These are phyloP conservation scores for Dittrichia graveolens DNA, from an alignment of 129 eudicot species.

Conservation along the genomic window DNA sequence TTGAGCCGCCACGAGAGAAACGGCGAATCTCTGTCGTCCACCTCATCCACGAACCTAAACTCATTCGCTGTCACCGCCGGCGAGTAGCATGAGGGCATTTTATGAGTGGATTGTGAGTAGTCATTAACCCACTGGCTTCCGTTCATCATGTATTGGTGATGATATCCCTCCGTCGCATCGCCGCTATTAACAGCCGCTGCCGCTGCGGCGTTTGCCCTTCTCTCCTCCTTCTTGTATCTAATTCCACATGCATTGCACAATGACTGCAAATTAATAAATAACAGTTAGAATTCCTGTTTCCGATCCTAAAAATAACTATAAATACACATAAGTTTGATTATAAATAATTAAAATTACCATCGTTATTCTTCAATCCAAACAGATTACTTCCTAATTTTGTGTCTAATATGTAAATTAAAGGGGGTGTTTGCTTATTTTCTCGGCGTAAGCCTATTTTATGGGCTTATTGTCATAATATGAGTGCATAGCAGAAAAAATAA, in stretches of 20 bases:
- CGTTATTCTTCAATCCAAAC: too few relatives aligned
- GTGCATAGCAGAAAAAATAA: too few relatives aligned
- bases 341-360: too few relatives aligned
- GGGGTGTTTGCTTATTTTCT: too few relatives aligned
- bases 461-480: too few relatives aligned
- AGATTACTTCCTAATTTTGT: too few relatives aligned
- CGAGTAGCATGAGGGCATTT: slow-evolving; percentile 59
- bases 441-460: too few relatives aligned
- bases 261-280: slow-evolving; percentile 57
- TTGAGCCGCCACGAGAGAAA: slow-evolving; percentile 85
- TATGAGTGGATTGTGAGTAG: slow-evolving; percentile 50
- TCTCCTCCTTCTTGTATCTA: slow-evolving; percentile 94
- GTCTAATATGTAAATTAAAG: too few relatives aligned
- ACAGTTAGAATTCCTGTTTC: background rate
- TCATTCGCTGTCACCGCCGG: slow-evolving; percentile 60
- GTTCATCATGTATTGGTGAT: slow-evolving; percentile 53
- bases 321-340: too few relatives aligned
- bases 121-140: slow-evolving; percentile 43
- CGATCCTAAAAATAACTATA: too few relatives aligned
- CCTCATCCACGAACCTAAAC: slow-evolving; percentile 74
- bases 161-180: slow-evolving; percentile 40
- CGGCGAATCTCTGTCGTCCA: slow-evolving; percentile 62
- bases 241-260: slow-evolving; percentile 99
- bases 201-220: slow-evolving; percentile 91
- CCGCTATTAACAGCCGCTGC: slow-evolving; percentile 38